Evolutionary conservation across 176 grass and related monocot genomes (phyloP), one percentile per base, ranked within the genome.

Genomic region (Olyra latifolia): DNA sequence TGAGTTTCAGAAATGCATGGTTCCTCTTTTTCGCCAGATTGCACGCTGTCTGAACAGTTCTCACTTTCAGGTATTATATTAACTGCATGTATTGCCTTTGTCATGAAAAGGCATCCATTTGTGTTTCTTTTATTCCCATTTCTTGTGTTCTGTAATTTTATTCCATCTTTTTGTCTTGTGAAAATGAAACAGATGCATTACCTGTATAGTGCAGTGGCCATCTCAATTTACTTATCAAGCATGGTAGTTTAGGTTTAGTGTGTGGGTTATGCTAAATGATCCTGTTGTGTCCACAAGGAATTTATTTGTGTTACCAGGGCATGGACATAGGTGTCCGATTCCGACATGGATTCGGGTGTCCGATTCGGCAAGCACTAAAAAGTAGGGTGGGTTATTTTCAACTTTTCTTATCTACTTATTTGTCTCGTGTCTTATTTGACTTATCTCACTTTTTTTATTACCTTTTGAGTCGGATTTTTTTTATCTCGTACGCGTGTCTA

Each of bases 1-100:
- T 0, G 93, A 97, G 75, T 97, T 97, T 71, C 93, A 97, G 82
- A 97, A 93, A 78, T 97, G 90, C 81, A 97, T 97, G 93, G 90
- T 93, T 49, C 93, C 93, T 48, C 87, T 97, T 76, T 97, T 93
- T 80, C 79, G 86, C 16, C 90, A 90, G 85, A 97, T 97, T 11
- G 78, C 85, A 8, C 68, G 79, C 4, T 97, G 93, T 58, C 84
- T 97, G 58, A 97, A 63, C 85, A 91, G 93, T 65, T 89, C 90
- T 25, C 93, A 97, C 74, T 97, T 97, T 81, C 93, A 97, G 93
- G 93, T 97, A 92, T 75, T 70, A 52, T 59, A 52, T 59, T 53
- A 62, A 10, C 55, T n/a, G 13, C 4, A 76, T 67, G 20, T 1
- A 35, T 41, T 41, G 17, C 20, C 32, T 77, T 71, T 49, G 14